Percentiles rank a stretch among this genome's conserved stretches.
Conservation (phyloP, 2,329 filamentous ascomycete species). For the Fusarium sp. region DNA sequence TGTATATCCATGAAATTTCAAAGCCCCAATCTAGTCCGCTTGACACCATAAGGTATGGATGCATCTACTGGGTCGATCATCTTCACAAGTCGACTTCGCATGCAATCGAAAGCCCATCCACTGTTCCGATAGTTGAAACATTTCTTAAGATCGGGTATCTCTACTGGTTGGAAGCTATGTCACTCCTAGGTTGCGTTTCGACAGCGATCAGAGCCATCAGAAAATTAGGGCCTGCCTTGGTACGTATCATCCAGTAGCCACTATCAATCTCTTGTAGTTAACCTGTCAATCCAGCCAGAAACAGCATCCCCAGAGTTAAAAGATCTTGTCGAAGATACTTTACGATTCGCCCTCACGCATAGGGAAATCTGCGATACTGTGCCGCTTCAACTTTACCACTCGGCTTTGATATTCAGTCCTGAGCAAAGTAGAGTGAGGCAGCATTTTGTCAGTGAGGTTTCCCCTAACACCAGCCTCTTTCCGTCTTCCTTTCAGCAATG, state of each 20-base stretch:
- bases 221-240: accelerated
- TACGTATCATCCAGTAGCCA: no score
- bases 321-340: neutral
- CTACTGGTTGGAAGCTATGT: neutral
- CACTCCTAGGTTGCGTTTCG: accelerated
- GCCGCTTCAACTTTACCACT: neutral
- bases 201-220: accelerated
- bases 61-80: neutral
- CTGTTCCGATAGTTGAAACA: accelerated
- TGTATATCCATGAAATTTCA: neutral
- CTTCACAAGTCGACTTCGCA: neutral
- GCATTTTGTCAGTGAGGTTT: accelerated
- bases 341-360: neutral
- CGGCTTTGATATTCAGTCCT: neutral
- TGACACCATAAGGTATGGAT: accelerated
- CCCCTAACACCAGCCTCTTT: accelerated
- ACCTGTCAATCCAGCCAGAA: no score
- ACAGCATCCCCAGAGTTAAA: no score
- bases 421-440: neutral
- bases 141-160: neutral
- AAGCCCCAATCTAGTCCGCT: accelerated
- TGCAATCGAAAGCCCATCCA: accelerated
- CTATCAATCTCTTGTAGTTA: no score
- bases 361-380: accelerated
- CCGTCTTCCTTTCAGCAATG: neutral